Base-by-base conservation (phyloP, 2,329 filamentous ascomycete species). In the Macroventuria anomochaeta region DNA sequence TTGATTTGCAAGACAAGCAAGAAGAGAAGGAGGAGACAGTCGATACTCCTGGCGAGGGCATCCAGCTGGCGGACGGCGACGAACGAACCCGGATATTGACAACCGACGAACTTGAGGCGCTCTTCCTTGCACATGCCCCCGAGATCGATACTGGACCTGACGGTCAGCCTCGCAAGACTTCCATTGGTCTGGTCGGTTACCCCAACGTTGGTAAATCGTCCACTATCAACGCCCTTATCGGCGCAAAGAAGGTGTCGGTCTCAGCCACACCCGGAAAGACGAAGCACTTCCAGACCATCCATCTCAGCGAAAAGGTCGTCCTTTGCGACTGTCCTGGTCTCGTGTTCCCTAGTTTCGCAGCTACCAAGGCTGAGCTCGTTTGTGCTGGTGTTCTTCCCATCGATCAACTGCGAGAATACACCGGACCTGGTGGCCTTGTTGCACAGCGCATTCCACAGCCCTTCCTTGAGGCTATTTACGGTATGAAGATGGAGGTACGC, bases 201-300 rank as follows among this genome's bases (percentile, higher is more conserved):
- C 95, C 95, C 69, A 99, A 99, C 79, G 95, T 99, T 59, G 95
- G 95, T 78, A 99, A 99, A 79, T 99, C 96, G 1, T 97, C 93
- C 41, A 99, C 95, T 13, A 99, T 99, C 82, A 99, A 99, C 79
- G 93, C 95, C 34, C 84, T 99, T n/a, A 93, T 97, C 53, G 96
- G 96, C 43, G 88, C 95, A 49, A 99, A 97, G 80, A 99, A 97
- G 79, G 95, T 99, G 5, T 97, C 93, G 0, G 96, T 99, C 32
- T 99, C 95, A 13, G 89, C 93, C 12, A 99, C 95, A 1, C 95
- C 95, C 3, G 95, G 95, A 73, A 99, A 99, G 80, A 99, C 95
- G 12, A 99, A 99, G 80, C 95, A 99, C 70, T 99, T 99, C 80
- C 95, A 99, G 76, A 99, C 95, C 1, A 95, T 99, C 54, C 93